These are phyloP conservation scores for Zygosaccharomyces sapae DNA, from an alignment of 1,139 yeast genomes.

Conservation along the genomic window DNA sequence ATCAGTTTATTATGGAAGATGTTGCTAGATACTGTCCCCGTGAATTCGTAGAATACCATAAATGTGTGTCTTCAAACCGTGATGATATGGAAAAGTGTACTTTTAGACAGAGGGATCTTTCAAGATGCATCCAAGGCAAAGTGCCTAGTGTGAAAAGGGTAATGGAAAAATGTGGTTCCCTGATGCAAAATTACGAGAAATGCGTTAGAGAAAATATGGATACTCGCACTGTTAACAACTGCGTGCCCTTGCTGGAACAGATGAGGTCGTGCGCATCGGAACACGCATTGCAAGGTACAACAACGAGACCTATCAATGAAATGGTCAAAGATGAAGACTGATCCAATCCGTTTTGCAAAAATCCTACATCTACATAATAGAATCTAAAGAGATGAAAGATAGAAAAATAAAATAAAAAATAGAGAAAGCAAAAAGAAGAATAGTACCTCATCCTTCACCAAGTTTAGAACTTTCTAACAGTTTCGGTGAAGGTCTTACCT, in stretches of 20 bases:
- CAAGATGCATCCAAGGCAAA: conserved; percentile 31
- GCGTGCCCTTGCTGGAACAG: conserved; percentile 18
- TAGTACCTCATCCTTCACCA: too few relatives aligned
- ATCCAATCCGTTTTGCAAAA: too few relatives aligned
- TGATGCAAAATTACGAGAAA: conserved; percentile 31
- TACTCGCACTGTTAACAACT: conserved; percentile 23
- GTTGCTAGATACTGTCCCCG: conserved; percentile 37
- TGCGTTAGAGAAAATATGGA: conserved; percentile 31
- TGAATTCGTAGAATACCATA: conserved; percentile 35
- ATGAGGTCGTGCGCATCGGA: conserved; percentile 25
- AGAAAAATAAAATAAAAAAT: too few relatives aligned
- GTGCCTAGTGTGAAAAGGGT: conserved; percentile 37
- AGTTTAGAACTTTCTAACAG: conserved; percentile 25
- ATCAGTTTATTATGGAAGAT: conserved; percentile 29
- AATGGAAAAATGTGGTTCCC: conserved; percentile 28
- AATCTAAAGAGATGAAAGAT: too few relatives aligned
- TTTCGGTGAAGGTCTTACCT: conserved; percentile 53
- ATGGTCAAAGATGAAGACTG: conserved; percentile 10
- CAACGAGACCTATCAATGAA: conserved; percentile 19
- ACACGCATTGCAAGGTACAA: conserved; percentile 15
- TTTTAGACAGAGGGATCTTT: conserved; percentile 30
- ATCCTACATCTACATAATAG: too few relatives aligned
- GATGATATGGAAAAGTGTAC: conserved; percentile 33
- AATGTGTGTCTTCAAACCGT: conserved; percentile 34
- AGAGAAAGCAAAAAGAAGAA: too few relatives aligned